Conservation (phyloP, 2,329 filamentous ascomycete species). For the Aspergillus flavus region DNA sequence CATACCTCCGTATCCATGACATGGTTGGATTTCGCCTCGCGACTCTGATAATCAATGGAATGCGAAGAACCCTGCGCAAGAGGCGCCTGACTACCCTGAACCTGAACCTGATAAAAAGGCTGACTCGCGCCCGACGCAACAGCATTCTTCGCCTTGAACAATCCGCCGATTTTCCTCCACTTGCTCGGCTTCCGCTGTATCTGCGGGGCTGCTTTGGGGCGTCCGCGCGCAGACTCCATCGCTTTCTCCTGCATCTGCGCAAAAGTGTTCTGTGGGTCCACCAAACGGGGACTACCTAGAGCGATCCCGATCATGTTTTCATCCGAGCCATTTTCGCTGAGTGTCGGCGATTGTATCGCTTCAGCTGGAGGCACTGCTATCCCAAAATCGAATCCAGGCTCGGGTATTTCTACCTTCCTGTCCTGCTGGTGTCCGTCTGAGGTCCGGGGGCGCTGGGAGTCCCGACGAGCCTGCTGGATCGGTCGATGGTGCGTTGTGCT, state of each 20-base stretch:
- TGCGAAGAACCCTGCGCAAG: slow-evolving; percentile 22
- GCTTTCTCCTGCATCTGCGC: slow-evolving; percentile 20
- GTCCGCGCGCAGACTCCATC: slow-evolving; percentile 14
- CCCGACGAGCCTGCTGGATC: slow-evolving; percentile 16
- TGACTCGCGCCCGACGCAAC: slow-evolving; percentile 23
- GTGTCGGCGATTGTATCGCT: slow-evolving; percentile 19
- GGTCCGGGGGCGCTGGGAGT: slow-evolving; percentile 25
- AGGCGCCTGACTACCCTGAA: slow-evolving; percentile 19
- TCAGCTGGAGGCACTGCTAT: slow-evolving; percentile 31
- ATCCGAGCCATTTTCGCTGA: slow-evolving; percentile 26
- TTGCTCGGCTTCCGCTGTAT: slow-evolving; percentile 44
- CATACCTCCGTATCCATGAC: slow-evolving; percentile 20
- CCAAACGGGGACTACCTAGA: slow-evolving; percentile 65
- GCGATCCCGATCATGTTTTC: slow-evolving; percentile 70
- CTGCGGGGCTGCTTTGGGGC: slow-evolving; percentile 13
- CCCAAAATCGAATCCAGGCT: slow-evolving; percentile 34
- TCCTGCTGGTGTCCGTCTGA: slow-evolving; percentile 21
- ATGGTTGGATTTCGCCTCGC: slow-evolving; percentile 11
- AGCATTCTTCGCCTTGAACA: slow-evolving; percentile 45
- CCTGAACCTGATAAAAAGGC: slow-evolving; percentile 34
- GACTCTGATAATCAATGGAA: slow-evolving; percentile 22
- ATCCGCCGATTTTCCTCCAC: slow-evolving; percentile 50
- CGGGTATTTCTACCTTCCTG: slow-evolving; percentile 18
- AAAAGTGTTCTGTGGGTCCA: slow-evolving; percentile 21
- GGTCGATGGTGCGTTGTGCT: slow-evolving; percentile 15